phyloP scores from a whole-genome alignment of 331 rosid species.

The Acacia concinna region DNA sequence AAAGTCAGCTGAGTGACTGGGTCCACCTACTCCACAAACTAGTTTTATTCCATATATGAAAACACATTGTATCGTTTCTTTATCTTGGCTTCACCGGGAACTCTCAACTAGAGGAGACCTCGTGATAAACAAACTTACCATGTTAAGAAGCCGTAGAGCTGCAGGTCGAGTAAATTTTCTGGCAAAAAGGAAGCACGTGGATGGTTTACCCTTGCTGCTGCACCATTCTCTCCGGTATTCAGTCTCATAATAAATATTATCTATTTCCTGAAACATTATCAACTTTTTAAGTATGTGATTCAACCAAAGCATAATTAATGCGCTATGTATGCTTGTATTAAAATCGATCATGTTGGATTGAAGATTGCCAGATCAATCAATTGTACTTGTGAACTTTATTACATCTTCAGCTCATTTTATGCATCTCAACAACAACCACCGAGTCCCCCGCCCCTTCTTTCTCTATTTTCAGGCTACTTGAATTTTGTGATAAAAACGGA shows the following conservation, averaged over 20 bases:
- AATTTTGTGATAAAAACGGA: not conserved
- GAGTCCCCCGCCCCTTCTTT: not conserved
- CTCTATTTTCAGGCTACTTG: not conserved
- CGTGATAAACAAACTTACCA: constrained; percentile 45
- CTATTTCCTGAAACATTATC: constrained; percentile 62
- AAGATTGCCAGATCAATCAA: not conserved
- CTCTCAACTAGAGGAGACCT: not conserved
- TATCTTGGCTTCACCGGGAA: not conserved
- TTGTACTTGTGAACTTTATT: not conserved
- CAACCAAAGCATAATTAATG: constrained; percentile 1
- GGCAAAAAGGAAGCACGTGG: constrained; percentile 89
- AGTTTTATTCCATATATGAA: not conserved
- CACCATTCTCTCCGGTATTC: constrained; percentile 98
- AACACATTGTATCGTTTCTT: not conserved
- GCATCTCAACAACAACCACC: not conserved
- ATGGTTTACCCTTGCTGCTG: constrained; percentile 79
- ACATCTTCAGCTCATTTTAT: constrained; percentile 16
- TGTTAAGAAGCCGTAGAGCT: constrained; percentile 83
- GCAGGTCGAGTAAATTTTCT: constrained; percentile 97
- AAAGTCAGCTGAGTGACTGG: not conserved
- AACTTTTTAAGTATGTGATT: constrained; percentile 13
- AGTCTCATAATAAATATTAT: constrained; percentile 87
- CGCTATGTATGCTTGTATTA: not conserved
- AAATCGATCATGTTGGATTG: constrained; percentile 7
- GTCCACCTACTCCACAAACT: too few relatives aligned